phyloP scores from a whole-genome alignment of 306 rosid genomes.

The Prunus mongolica region DNA sequence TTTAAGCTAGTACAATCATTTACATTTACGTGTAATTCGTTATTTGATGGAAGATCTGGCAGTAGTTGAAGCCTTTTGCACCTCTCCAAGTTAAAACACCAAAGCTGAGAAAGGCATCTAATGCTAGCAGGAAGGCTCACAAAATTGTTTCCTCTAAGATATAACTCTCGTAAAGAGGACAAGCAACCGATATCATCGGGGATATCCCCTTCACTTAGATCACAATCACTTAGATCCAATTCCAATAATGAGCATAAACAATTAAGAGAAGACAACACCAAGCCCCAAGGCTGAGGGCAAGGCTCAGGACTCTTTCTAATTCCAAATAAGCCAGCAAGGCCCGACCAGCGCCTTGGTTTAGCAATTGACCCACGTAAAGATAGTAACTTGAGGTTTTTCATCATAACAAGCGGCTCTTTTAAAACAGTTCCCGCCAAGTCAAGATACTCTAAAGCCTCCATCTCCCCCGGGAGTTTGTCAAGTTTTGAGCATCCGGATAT shows the following conservation, averaged over 20 bases:
- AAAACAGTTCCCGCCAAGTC: background rate
- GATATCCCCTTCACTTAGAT: background rate
- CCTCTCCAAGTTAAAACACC: accelerated
- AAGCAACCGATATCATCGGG: constrained; percentile 7
- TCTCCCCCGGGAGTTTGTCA: too few relatives aligned
- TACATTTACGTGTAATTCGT: accelerated
- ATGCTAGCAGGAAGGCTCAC: constrained; percentile 11
- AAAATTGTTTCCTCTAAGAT: constrained; percentile 4
- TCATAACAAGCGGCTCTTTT: background rate
- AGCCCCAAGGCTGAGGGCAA: background rate
- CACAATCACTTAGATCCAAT: background rate
- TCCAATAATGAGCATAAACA: background rate
- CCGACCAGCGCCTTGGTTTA: background rate
- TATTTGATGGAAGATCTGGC: constrained; percentile 1
- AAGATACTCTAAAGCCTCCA: background rate
- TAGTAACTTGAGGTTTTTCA: background rate
- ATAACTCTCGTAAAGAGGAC: background rate
- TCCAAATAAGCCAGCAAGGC: background rate
- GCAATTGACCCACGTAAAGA: background rate
- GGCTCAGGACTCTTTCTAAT: background rate
- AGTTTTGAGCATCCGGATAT: background rate
- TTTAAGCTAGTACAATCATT: background rate
- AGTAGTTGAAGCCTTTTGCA: constrained; percentile 12
- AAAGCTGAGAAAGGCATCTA: constrained; percentile 1
- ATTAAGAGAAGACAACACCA: background rate